These are phyloP conservation scores for Cyberlindnera mississippiensis DNA, from an alignment of 805 yeast species.

Conservation along the genomic window DNA sequence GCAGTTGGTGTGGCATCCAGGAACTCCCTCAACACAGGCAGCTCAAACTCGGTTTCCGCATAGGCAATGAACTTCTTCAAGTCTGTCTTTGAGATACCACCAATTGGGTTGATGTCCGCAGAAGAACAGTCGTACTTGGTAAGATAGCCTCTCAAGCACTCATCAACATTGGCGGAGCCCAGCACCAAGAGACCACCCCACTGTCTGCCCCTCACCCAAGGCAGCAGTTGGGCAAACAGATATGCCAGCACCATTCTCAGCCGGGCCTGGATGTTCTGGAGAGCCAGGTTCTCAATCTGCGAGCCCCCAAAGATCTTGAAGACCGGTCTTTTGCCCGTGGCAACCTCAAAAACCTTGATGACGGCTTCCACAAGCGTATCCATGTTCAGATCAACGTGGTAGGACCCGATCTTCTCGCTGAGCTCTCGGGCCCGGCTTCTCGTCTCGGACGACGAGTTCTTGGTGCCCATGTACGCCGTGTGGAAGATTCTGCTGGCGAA, in stretches of 20 bases:
- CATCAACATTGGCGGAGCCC: constrained; percentile 97
- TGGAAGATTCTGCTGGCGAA: constrained; percentile 75
- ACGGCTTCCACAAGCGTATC: constrained; percentile 77
- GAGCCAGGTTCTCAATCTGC: constrained; percentile 83
- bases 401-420: constrained; percentile 75
- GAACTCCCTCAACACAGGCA: constrained; percentile 77
- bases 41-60: constrained; percentile 61
- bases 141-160: constrained; percentile 89
- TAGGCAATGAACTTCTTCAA: constrained; percentile 80
- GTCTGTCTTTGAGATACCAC: constrained; percentile 96
- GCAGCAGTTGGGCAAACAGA: constrained; percentile 87
- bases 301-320: constrained; percentile 94
- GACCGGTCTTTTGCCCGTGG: constrained; percentile 86
- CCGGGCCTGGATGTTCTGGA: constrained; percentile 96
- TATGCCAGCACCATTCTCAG: constrained; percentile 92
- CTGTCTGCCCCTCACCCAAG: constrained; percentile 82
- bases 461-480: constrained; percentile 94
- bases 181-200: constrained; percentile 78
- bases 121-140: constrained; percentile 97
- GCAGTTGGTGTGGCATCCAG: constrained; percentile 96
- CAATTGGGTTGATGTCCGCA: constrained; percentile 97
- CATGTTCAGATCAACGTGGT: constrained; percentile 90
- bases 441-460: constrained; percentile 86
- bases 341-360: constrained; percentile 71
- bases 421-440: constrained; percentile 75